phyloP scores from a whole-genome alignment of 345 rosid species.

The Pistacia atlantica region DNA sequence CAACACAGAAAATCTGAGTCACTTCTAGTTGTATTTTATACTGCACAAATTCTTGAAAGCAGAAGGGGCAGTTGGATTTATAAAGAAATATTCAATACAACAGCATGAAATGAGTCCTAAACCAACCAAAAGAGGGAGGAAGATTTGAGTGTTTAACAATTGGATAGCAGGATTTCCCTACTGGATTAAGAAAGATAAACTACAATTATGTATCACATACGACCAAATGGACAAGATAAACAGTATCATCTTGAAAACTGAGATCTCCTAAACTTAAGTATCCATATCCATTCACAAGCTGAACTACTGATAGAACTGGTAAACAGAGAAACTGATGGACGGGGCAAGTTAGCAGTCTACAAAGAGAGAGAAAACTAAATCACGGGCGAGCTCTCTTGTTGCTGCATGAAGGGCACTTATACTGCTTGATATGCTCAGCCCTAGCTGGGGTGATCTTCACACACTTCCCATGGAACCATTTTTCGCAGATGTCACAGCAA shows the following conservation, averaged over 20 bases:
- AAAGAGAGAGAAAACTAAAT: constrained; percentile 18
- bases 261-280: constrained; percentile 12
- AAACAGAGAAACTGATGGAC: constrained; percentile 20
- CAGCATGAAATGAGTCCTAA: neutral
- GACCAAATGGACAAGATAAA: neutral
- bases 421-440: constrained; percentile 68
- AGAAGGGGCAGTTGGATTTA: neutral
- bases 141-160: neutral
- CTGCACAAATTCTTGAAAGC: neutral
- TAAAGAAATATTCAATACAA: neutral
- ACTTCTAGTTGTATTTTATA: neutral
- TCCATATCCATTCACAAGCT: constrained; percentile 20
- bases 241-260: constrained; percentile 5
- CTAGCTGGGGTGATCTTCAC: constrained; percentile 72
- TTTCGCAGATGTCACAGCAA: constrained; percentile 74
- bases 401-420: constrained; percentile 73
- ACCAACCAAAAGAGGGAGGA: neutral
- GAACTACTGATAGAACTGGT: constrained; percentile 11
- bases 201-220: constrained; percentile 1
- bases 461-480: constrained; percentile 79
- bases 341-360: constrained; percentile 10
- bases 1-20: neutral
- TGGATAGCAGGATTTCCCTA: neutral
- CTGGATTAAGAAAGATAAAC: neutral
- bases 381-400: constrained; percentile 65